These are phyloP conservation scores for Zasmidium cellare DNA, from an alignment of 2,329 filamentous ascomycete genomes.

Conservation along the genomic window DNA sequence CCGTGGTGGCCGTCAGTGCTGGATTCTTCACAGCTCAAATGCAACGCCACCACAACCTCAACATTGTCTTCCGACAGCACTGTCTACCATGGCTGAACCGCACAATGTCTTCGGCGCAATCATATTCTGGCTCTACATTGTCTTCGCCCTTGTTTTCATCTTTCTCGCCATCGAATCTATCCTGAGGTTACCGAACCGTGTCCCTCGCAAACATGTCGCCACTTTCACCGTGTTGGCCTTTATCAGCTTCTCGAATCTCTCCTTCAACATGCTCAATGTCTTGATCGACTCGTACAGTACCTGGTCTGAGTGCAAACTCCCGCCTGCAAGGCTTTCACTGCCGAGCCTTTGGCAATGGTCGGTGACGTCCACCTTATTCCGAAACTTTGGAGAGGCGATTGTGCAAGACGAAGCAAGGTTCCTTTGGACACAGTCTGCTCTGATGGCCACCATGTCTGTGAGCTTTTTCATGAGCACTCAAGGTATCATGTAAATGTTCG, in stretches of 20 bases:
- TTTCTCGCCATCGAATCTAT: conserved; percentile 22
- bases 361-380: conserved; percentile 32
- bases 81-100: neutral
- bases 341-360: conserved; percentile 33
- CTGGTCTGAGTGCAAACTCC: conserved; percentile 20
- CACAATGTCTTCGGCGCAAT: conserved; percentile 30
- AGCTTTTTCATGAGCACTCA: conserved; percentile 32
- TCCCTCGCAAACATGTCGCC: conserved; percentile 6
- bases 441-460: conserved; percentile 28
- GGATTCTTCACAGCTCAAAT: neutral
- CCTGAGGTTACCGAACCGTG: conserved; percentile 1
- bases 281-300: conserved; percentile 34
- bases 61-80: neutral
- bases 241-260: conserved; percentile 33
- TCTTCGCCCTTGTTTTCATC: conserved; percentile 30
- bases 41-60: neutral
- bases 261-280: conserved; percentile 37
- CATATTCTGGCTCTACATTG: conserved; percentile 38
- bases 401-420: conserved; percentile 23
- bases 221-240: conserved; percentile 26
- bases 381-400: conserved; percentile 35
- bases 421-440: conserved; percentile 27
- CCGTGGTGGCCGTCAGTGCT: too few species aligned
- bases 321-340: neutral
- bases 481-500: conserved; percentile 17